phyloP scores from a whole-genome alignment of 83 land plant genomes.

The Picea abies region DNA sequence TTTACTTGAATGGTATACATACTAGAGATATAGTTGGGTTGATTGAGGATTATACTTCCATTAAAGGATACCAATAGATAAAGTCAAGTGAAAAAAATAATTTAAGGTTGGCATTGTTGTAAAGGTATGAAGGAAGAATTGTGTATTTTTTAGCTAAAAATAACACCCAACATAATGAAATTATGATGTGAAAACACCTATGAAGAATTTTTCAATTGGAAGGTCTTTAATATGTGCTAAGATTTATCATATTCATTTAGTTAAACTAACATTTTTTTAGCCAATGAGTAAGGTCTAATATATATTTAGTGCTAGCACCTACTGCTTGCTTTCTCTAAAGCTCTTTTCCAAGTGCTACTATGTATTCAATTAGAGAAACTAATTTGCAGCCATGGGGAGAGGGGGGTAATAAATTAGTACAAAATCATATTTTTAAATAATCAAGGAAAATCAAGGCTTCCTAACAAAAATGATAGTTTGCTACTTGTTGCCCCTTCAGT shows the following conservation, averaged over 20 bases:
- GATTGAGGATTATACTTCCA: not conserved
- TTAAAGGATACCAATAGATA: not conserved
- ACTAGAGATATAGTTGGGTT: not conserved
- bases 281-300: constrained; percentile 69
- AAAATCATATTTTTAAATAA: not conserved
- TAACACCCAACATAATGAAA: not conserved
- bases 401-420: not conserved
- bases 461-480: not conserved
- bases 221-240: constrained; percentile 59
- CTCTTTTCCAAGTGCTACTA: constrained; percentile 47
- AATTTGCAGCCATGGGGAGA: constrained; percentile 55
- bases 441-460: not conserved
- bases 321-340: constrained; percentile 60
- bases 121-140: not conserved
- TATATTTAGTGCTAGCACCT: constrained; percentile 56
- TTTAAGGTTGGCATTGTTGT: not conserved
- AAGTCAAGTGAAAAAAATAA: not conserved
- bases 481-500: too few relatives aligned
- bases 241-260: constrained; percentile 93
- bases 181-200: constrained; percentile 25
- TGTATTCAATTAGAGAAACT: constrained; percentile 67
- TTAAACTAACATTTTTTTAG: constrained; percentile 85
- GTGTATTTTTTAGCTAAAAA: not conserved
- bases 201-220: constrained; percentile 88
- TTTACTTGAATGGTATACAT: not conserved